These are phyloP conservation scores for Calophaca sinica DNA, from an alignment of 306 rosid species.

Conservation along the genomic window DNA sequence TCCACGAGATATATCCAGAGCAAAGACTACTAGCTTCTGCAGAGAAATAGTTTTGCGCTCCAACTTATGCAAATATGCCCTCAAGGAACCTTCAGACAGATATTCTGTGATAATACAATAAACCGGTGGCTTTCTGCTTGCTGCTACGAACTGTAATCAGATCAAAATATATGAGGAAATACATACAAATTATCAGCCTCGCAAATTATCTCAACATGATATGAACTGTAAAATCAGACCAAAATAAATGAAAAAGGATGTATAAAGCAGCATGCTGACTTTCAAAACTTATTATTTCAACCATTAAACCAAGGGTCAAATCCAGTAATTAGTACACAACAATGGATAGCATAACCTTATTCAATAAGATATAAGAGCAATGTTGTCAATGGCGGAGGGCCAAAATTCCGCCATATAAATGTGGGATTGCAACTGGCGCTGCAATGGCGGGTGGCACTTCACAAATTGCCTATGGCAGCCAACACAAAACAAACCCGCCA, in stretches of 20 bases:
- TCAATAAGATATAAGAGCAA: neutral
- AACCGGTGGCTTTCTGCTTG: conserved; percentile 84
- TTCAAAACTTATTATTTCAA: neutral
- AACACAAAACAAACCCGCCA: no score
- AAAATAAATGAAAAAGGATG: conserved; percentile 36
- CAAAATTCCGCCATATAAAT: no score
- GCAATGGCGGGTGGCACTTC: no score
- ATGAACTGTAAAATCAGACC: conserved; percentile 50
- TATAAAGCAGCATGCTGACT: no score
- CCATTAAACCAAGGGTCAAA: conserved; percentile 8
- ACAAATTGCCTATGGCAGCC: no score
- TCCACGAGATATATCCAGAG: conserved; percentile 87
- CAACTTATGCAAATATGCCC: conserved; percentile 83
- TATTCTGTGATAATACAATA: conserved; percentile 88
- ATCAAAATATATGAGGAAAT: conserved; percentile 44
- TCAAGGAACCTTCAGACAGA: conserved; percentile 82
- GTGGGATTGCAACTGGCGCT: no score
- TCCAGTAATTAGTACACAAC: conserved; percentile 10
- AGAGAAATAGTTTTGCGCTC: conserved; percentile 65
- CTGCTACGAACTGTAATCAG: conserved; percentile 78
- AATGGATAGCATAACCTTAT: conserved; percentile 12
- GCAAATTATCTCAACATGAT: conserved; percentile 37
- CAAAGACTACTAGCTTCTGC: conserved; percentile 62
- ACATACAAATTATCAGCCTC: conserved; percentile 9
- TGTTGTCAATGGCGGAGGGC: no score